Evolutionary conservation across 805 yeast species (phyloP).

Genomic region (Candida pseudofarinosa): DNA sequence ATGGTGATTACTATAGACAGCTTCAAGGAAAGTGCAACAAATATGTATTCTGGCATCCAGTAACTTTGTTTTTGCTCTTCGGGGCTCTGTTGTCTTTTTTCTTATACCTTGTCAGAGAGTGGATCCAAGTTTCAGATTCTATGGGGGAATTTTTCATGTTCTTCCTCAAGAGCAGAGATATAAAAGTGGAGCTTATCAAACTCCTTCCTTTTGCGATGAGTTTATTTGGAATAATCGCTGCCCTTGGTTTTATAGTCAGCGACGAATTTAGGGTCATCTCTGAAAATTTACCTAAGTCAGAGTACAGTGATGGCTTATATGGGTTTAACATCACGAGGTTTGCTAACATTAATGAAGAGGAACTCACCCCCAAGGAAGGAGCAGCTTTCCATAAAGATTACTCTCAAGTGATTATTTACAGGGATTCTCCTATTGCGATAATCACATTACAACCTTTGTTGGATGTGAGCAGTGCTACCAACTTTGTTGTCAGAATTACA

Average conservation of each 20-base stretch:
- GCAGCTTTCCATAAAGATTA: constrained; percentile 38
- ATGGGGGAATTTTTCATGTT: constrained; percentile 24
- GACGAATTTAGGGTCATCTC: constrained; percentile 42
- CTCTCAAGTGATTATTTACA: constrained; percentile 55
- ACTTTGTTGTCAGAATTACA: constrained; percentile 50
- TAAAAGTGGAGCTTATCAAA: constrained; percentile 19
- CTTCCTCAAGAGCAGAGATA: constrained; percentile 18
- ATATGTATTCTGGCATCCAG: constrained; percentile 44
- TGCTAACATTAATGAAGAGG: constrained; percentile 27
- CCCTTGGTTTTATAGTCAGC: constrained; percentile 40
- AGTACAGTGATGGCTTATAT: constrained; percentile 33
- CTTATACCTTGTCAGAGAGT: constrained; percentile 25
- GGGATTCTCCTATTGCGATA: constrained; percentile 70
- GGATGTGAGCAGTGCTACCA: constrained; percentile 35
- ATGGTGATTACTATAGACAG: constrained; percentile 56
- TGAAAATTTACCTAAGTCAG: constrained; percentile 21
- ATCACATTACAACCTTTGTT: constrained; percentile 42
- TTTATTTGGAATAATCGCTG: constrained; percentile 32
- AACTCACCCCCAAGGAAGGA: constrained; percentile 13
- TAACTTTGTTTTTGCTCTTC: constrained; percentile 2
- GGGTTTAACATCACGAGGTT: constrained; percentile 50
- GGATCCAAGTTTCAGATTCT: constrained; percentile 26
- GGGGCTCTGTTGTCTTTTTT: background rate
- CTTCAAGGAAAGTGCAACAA: constrained; percentile 46
- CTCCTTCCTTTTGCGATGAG: constrained; percentile 38